Conservation (phyloP, 345 rosid genomes). For the Bruguiera sexangula region DNA sequence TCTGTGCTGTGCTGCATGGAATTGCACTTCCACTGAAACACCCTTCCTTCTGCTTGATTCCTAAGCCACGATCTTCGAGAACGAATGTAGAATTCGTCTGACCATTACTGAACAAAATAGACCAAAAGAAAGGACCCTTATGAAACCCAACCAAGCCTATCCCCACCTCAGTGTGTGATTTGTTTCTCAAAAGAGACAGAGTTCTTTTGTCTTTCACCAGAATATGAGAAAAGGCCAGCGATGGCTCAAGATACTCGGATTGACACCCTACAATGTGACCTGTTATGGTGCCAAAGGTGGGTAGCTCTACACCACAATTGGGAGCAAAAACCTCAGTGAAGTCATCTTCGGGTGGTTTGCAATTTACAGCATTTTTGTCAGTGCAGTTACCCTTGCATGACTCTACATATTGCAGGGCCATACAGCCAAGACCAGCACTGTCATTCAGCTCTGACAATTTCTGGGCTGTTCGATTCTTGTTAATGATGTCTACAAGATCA, state of each 20-base stretch:
- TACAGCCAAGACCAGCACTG: constrained; percentile 87
- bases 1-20: constrained; percentile 53
- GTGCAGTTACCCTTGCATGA: constrained; percentile 71
- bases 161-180: constrained; percentile 63
- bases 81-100: constrained; percentile 55
- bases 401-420: constrained; percentile 74
- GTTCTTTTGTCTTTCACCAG: constrained; percentile 52
- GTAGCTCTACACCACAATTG: constrained; percentile 80
- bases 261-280: constrained; percentile 82
- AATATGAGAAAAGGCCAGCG: constrained; percentile 53
- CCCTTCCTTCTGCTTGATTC: constrained; percentile 73
- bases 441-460: constrained; percentile 54
- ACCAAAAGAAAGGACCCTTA: constrained; percentile 70
- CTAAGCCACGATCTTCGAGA: constrained; percentile 68
- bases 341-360: constrained; percentile 66
- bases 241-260: constrained; percentile 52
- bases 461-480: constrained; percentile 61
- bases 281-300: constrained; percentile 62
- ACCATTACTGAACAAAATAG: constrained; percentile 60
- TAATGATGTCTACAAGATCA: constrained; percentile 66
- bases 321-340: constrained; percentile 80
- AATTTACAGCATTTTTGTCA: constrained; percentile 41
- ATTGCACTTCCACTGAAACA: constrained; percentile 74
- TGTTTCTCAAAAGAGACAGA: constrained; percentile 53
- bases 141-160: constrained; percentile 62